Evolutionary conservation across 805 yeast species (phyloP), one percentile per base, ranked within the genome.

Genomic region (Soucietia sequanensis): DNA sequence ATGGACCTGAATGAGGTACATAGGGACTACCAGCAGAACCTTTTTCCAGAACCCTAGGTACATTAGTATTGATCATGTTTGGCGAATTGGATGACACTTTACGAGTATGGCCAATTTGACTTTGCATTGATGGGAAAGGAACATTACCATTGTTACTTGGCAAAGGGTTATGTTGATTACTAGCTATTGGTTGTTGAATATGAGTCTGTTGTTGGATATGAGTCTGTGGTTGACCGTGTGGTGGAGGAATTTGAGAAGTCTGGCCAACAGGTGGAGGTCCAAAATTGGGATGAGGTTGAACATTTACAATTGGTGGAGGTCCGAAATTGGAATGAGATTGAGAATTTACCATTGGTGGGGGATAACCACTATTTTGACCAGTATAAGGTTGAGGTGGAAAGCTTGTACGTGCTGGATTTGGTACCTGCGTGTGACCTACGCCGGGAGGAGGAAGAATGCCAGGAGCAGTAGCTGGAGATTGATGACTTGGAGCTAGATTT

Each of bases 21-120:
- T n/a, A n/a, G n/a, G n/a, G n/a, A 37, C 70, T 64, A 14, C 52
- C 36, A 21, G 54, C 43, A 17, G 62, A 44, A 27, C 47, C 43
- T 19, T 48, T 38, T 6, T 54, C 54, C 14, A 44, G 38, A 5
- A 34, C 31, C 32, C 50, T 45, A 8, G 53, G 36, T 6, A 59
- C 47, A 33, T 50, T 52, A 2, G 64, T 58, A 34, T 60, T 60
- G 31, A 49, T 38, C 2, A 20, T 22, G 10, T 20, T 16, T 5
- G 52, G 45, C 6, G 51, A 43, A n/a, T 44, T 32, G 14, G 34
- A 23, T 6, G 47, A 34, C 7, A 31, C 19, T 20, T 30, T 29
- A 9, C 34, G 35, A n/a, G 26, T 15, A 19, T 21, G 23, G 7
- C 21, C 13, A n/a, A n/a, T n/a, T 11, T 15, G 39, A 7, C 9